Base-by-base conservation (phyloP, 805 yeast genomes). In the Cyberlindnera sargentensis region DNA sequence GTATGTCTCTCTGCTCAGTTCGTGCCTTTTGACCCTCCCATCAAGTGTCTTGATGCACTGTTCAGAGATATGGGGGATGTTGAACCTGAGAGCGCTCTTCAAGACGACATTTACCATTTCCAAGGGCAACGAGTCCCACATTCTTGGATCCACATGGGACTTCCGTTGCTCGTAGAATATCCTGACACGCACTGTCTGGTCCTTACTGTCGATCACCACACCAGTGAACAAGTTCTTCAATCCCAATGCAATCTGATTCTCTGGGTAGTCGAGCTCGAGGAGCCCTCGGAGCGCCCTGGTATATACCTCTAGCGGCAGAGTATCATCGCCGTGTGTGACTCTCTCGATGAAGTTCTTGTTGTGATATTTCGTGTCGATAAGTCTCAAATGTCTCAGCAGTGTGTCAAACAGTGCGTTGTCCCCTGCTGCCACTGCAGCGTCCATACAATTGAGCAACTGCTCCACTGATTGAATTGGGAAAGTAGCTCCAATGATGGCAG, bases 71-170 rank as follows among this genome's bases (percentile, higher is more conserved):
- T 30, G 20, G 2, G 30, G 28, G 30, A 48, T 49, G 8, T 39
- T 36, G 9, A 40, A 42, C 11, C 34, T 42, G 26, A 45, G 34
- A 3, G 48, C 53, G 27, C 44, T 31, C 11, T 39, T 40, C 31
- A 43, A 8, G 1, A 48, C 28, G 6, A 37, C 34, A 20, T 48
- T 43, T 7, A 52, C 15, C 7, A 52, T n/a, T 8, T 44, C 42
- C n/a, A 44, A 3, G 25, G 58, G 54, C 11, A 46, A 27, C 1
- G n/a, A 4, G 6, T 40, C 37, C 39, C 48, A 34, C 2, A 45
- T 35, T 6, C 23, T 23, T 4, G 26, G 10, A 11, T 15, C 27
- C 7, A 33, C 25, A 9, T 32, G 27, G 8, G 33, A 33, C 5
- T 31, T 33, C 23, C 20, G 32, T 8, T 43, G 42, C 31, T 20